A percentile compares a stretch with the other conserved stretches of the same genome.
phyloP scores from a whole-genome alignment of 768 basidiomycete genomes.

The Cyclocybe aegerita region DNA sequence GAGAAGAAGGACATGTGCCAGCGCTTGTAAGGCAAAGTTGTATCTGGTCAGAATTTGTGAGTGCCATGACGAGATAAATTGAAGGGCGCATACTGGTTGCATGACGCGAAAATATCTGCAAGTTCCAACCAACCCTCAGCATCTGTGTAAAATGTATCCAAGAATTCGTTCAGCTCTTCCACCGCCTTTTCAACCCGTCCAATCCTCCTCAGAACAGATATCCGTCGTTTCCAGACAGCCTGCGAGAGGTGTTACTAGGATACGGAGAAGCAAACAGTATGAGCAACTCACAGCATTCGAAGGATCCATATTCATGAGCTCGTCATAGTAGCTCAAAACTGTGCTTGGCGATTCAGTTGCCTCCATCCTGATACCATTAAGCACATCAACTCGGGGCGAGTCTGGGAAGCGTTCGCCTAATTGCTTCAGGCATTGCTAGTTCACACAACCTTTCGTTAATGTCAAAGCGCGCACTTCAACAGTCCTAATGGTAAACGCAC shows the following conservation, averaged over 20 bases:
- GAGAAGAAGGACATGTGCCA: slow-evolving; percentile 80
- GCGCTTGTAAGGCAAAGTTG: slow-evolving; percentile 64
- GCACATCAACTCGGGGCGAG: slow-evolving; percentile 77
- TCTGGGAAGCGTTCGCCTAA: slow-evolving; percentile 69
- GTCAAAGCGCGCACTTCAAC: slow-evolving; percentile 17
- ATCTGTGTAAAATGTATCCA: slow-evolving; percentile 89
- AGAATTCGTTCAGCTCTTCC: slow-evolving; percentile 65
- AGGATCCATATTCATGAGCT: slow-evolving; percentile 62
- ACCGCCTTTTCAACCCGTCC: slow-evolving; percentile 68
- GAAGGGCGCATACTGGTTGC: slow-evolving; percentile 60
- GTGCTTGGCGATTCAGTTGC: slow-evolving; percentile 54
- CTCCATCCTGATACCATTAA: slow-evolving; percentile 80
- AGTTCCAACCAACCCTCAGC: slow-evolving; percentile 88
- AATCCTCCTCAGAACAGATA: slow-evolving; percentile 64
- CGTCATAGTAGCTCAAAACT: slow-evolving; percentile 65
- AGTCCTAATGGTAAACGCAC: slow-evolving; percentile 40
- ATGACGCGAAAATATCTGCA: slow-evolving; percentile 73
- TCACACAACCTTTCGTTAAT: slow-evolving; percentile 20
- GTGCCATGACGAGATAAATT: background rate
- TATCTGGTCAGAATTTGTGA: slow-evolving; percentile 50
- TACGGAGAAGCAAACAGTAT: background rate
- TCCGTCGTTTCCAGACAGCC: slow-evolving; percentile 81
- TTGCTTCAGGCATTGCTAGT: slow-evolving; percentile 61
- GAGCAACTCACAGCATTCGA: slow-evolving; percentile 62
- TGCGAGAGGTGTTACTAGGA: slow-evolving; percentile 18